Evolutionary conservation across 257 asterid species (phyloP), one percentile per base, ranked within the genome.

Genomic region (Fraxinus quadrangulata): DNA sequence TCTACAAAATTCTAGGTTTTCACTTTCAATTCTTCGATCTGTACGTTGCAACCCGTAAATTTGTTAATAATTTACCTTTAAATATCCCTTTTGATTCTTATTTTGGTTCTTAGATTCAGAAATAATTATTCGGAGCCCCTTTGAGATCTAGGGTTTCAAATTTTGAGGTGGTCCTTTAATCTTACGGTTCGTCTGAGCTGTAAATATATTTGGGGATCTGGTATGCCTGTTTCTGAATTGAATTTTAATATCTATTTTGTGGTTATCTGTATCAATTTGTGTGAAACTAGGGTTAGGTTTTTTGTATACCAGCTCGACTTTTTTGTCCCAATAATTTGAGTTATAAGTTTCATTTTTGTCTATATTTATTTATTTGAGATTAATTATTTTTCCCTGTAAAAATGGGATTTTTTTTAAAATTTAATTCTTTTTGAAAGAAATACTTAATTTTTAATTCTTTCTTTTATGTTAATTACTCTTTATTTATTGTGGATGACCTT

Each of bases 211-310:
- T 85, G 73, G 90, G 91, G 88, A 42, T 82, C 78, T 40, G 87
- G 87, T 87, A 81, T 71, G 86, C 65, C 67, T 77, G 26, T 76
- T 10, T 37, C 61, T 82, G 74, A 86, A 91, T 91, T 84, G 67
- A 54, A 78, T 65, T 80, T 69, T 66, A 3, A 7, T 24, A 71
- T 23, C 8, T 33, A 40, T 69, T 79, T 71, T 76, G 36, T 36
- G 19, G 56, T 28, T 17, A 23, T 49, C 31, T 59, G 9, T 56
- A 34, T 31, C 21, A 63, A 28, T 74, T 80, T 82, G 28, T 49
- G 63, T 39, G 63, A 72, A 77, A 65, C 79, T 87, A 78, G 90
- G 93, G 90, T 86, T 86, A 83, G 88, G 94, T 84, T 84, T 88
- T 84, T 61, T 0, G 10, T 6, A 3, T 17, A 16, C 51, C 28